Evolutionary conservation across 306 rosid genomes (phyloP).

Genomic region (Morella rubra): DNA sequence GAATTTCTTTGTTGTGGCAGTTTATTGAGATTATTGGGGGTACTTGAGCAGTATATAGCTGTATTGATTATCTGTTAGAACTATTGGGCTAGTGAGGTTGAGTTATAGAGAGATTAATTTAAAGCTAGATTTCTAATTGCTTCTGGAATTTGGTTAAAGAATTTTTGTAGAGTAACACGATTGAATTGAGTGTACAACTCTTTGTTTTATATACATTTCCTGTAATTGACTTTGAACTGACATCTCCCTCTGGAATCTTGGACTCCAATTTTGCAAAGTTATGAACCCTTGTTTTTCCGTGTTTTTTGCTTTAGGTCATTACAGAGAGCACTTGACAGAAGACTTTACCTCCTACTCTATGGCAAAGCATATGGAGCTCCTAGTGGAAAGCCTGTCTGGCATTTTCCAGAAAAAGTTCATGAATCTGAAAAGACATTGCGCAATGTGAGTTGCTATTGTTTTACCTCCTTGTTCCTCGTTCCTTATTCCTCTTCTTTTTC

Average conservation of each 20-base stretch:
- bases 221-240: background rate
- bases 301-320: conserved; percentile 59
- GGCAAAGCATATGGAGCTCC: conserved; percentile 57
- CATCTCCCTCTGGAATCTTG: background rate
- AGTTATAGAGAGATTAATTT: background rate
- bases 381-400: conserved; percentile 68
- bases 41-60: background rate
- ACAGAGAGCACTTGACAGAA: conserved; percentile 87
- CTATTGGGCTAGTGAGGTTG: background rate
- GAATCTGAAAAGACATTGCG: conserved; percentile 79
- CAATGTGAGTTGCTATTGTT: conserved; percentile 44
- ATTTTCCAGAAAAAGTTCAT: conserved; percentile 80
- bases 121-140: background rate
- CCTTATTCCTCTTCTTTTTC: background rate
- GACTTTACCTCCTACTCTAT: conserved; percentile 75
- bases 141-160: background rate
- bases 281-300: conserved; percentile 14
- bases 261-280: background rate
- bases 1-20: background rate
- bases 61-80: background rate
- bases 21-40: background rate
- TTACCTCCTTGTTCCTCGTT: conserved; percentile 1
- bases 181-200: too few species aligned
- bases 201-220: background rate
- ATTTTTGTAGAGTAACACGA: background rate